Percentiles rank a stretch among this genome's conserved stretches.
These are phyloP conservation scores for Tarenaya hassleriana DNA, from an alignment of 345 rosid genomes.

Conservation along the genomic window DNA sequence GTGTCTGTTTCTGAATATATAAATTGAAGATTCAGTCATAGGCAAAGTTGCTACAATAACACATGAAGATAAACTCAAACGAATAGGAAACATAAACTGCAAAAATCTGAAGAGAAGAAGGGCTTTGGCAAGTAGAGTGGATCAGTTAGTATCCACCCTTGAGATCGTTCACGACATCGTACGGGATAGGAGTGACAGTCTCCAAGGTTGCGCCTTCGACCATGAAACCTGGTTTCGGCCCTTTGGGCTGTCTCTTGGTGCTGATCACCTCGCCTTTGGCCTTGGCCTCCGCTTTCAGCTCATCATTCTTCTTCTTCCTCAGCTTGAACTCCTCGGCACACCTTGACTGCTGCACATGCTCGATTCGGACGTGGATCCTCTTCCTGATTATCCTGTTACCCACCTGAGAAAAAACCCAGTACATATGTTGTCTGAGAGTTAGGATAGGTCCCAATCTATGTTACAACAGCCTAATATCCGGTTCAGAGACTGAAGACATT, in stretches of 20 bases:
- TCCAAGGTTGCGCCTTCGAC: too few relatives aligned
- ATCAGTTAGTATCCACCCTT: constrained; percentile 52
- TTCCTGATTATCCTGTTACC: constrained; percentile 59
- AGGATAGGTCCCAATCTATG: too few relatives aligned
- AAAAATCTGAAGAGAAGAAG: neutral
- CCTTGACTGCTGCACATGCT: constrained; percentile 61
- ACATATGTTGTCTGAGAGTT: too few relatives aligned
- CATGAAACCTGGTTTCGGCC: constrained; percentile 78
- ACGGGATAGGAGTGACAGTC: too few relatives aligned
- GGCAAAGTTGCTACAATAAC: too few relatives aligned
- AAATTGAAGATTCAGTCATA: too few relatives aligned
- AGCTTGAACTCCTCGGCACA: constrained; percentile 55
- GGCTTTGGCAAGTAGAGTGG: neutral
- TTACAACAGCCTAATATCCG: too few relatives aligned
- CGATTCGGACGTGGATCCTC: constrained; percentile 68
- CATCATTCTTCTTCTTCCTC: constrained; percentile 48
- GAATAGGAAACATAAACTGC: neutral
- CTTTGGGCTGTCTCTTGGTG: constrained; percentile 66
- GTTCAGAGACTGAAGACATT: too few relatives aligned
- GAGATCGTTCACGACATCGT: too few relatives aligned
- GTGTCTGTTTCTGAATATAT: too few relatives aligned
- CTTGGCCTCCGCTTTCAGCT: constrained; percentile 63
- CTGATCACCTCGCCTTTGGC: constrained; percentile 50
- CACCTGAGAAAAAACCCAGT: constrained; percentile 32
- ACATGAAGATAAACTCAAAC: neutral